A percentile compares a stretch with the other conserved stretches of the same genome.
These are phyloP conservation scores for Curvularia sp. DNA, from an alignment of 2,329 filamentous ascomycete species.

Conservation along the genomic window DNA sequence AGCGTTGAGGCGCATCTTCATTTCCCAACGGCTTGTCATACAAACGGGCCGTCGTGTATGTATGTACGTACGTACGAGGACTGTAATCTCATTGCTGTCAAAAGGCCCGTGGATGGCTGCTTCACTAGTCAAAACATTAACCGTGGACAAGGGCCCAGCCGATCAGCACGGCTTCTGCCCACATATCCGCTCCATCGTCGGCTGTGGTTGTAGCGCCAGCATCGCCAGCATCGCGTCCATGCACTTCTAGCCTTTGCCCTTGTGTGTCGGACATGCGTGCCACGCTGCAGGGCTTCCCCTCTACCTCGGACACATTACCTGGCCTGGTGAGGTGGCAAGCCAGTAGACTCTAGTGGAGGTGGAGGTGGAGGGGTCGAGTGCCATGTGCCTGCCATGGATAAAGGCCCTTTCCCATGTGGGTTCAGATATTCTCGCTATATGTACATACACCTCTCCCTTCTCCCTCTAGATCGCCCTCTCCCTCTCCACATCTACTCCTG, in stretches of 20 bases:
- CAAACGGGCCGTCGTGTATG: not conserved
- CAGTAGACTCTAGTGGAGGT: slow-evolving; percentile 7
- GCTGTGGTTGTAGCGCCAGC: slow-evolving; percentile 12
- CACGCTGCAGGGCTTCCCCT: slow-evolving; percentile 20
- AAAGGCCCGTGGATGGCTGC: not conserved
- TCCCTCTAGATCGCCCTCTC: not conserved
- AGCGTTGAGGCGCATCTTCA: slow-evolving; percentile 17
- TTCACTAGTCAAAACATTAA: slow-evolving; percentile 12
- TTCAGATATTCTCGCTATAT: not conserved
- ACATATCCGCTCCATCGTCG: slow-evolving; percentile 30
- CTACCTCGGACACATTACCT: slow-evolving; percentile 20
- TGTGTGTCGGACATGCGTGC: not conserved
- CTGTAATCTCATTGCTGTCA: slow-evolving; percentile 14
- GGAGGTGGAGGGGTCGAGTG: slow-evolving; percentile 2
- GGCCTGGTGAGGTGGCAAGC: slow-evolving; percentile 1
- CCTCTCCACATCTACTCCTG: not conserved
- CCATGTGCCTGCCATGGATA: slow-evolving; percentile 15
- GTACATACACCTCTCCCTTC: not conserved
- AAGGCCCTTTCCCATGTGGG: not conserved
- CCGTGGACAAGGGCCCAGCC: slow-evolving; percentile 3
- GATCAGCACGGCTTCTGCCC: slow-evolving; percentile 33
- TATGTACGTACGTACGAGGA: not conserved
- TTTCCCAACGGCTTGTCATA: slow-evolving; percentile 9
- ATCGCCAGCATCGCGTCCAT: slow-evolving; percentile 1
- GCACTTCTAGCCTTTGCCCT: not conserved